Conservation (phyloP, 768 basidiomycete genomes). For the Mycena alexandri region DNA sequence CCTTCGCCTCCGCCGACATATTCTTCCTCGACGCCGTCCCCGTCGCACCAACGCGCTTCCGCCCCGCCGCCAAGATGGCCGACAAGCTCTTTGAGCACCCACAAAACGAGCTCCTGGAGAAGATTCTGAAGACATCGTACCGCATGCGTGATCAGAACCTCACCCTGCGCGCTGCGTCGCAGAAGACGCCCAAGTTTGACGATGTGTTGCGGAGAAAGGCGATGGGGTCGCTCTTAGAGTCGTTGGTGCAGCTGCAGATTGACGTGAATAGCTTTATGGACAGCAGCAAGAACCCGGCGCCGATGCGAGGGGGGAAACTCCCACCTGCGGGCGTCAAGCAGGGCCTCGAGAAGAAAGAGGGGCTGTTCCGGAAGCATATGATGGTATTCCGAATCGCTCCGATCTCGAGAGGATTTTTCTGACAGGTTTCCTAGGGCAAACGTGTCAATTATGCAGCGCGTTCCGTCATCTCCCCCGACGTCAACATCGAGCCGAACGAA, state of each 20-base stretch:
- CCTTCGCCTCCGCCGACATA: constrained; percentile 88
- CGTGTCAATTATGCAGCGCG: constrained; percentile 99
- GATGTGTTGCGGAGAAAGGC: constrained; percentile 65
- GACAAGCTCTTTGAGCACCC: constrained; percentile 96
- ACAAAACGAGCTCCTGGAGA: constrained; percentile 91
- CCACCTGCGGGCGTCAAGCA: constrained; percentile 97
- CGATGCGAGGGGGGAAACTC: constrained; percentile 87
- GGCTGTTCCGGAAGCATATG: constrained; percentile 98
- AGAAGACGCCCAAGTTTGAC: constrained; percentile 68
- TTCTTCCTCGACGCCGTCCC: constrained; percentile 96
- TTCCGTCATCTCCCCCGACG: constrained; percentile 99
- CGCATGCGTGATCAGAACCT: constrained; percentile 82
- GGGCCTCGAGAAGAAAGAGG: constrained; percentile 98
- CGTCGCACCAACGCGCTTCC: constrained; percentile 94
- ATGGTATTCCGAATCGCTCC: constrained; percentile 80
- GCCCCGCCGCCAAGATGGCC: constrained; percentile 92
- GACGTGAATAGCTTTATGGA: constrained; percentile 99
- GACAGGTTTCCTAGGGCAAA: constrained; percentile 77
- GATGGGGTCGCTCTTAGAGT: constrained; percentile 79
- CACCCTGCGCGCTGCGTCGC: constrained; percentile 70
- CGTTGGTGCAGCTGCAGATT: constrained; percentile 89
- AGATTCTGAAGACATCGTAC: constrained; percentile 84
- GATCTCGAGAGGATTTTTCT: constrained; percentile 1
- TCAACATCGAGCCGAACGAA: constrained; percentile 99
- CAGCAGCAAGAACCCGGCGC: constrained; percentile 92